These are phyloP conservation scores for Saccharum hybrid DNA, from an alignment of 202 grass and related monocot species.

Conservation along the genomic window DNA sequence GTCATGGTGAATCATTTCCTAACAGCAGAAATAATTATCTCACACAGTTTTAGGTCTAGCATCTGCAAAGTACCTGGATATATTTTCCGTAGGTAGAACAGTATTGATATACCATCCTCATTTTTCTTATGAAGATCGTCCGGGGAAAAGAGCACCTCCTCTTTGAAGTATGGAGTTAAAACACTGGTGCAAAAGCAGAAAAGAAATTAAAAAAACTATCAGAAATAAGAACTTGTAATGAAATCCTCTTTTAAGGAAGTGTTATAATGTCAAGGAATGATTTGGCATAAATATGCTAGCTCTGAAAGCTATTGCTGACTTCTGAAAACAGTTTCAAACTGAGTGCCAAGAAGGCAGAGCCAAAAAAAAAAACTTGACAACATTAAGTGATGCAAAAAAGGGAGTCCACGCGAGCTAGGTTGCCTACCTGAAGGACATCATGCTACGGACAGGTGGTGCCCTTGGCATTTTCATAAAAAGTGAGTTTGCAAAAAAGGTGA, in stretches of 20 bases:
- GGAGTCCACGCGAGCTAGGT: not conserved
- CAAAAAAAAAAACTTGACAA: constrained; percentile 1
- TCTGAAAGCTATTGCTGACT: not conserved
- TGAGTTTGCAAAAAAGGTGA: constrained; percentile 99
- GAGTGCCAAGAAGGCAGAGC: not conserved
- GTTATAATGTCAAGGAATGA: not conserved
- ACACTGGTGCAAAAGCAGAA: constrained; percentile 59
- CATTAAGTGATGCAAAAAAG: not conserved
- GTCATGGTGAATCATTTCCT: constrained; percentile 41
- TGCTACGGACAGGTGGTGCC: constrained; percentile 71
- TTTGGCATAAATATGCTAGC: constrained; percentile 20
- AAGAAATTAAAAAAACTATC: not conserved
- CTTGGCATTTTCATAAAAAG: constrained; percentile 91
- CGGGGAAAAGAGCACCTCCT: constrained; percentile 67
- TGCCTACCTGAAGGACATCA: constrained; percentile 93
- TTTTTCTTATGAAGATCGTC: constrained; percentile 65
- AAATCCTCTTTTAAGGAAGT: constrained; percentile 26
- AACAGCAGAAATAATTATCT: constrained; percentile 2
- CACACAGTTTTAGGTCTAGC: not conserved
- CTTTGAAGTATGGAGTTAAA: constrained; percentile 83
- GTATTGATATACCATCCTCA: constrained; percentile 78
- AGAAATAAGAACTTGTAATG: not conserved
- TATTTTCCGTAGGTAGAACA: constrained; percentile 79
- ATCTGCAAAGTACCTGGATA: constrained; percentile 59
- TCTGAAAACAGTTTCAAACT: constrained; percentile 25